Conservation (phyloP, 2,329 filamentous ascomycete species). For the Grosmannia clavigera region DNA sequence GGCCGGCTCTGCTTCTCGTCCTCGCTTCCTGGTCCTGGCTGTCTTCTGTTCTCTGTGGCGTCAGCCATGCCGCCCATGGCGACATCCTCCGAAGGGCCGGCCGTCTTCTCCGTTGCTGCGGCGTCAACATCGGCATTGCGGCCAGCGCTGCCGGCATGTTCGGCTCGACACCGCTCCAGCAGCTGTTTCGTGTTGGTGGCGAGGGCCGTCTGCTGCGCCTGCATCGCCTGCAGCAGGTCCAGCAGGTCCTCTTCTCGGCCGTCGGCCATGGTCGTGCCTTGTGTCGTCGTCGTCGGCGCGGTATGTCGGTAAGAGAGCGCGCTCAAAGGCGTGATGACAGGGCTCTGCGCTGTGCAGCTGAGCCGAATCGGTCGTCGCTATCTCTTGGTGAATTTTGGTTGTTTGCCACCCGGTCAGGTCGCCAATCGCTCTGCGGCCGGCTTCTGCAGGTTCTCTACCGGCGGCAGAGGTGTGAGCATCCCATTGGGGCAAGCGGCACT, state of each 20-base stretch:
- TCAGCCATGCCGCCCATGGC: neutral
- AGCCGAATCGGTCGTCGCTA: neutral
- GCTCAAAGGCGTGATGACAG: too few relatives aligned
- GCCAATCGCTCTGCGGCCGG: too few relatives aligned
- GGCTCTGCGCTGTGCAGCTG: too few relatives aligned
- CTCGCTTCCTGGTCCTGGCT: too few relatives aligned
- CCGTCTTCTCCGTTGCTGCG: neutral
- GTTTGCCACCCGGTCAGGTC: too few relatives aligned
- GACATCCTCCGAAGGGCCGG: neutral
- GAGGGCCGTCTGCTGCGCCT: conserved; percentile 7
- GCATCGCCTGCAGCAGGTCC: conserved; percentile 5
- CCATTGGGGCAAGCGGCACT: too few relatives aligned
- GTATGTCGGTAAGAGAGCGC: too few relatives aligned
- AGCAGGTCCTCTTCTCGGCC: conserved; percentile 5
- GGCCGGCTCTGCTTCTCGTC: too few relatives aligned
- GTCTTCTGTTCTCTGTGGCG: neutral
- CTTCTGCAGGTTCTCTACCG: too few relatives aligned
- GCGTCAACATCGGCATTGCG: conserved; percentile 8
- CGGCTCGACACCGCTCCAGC: conserved; percentile 1
- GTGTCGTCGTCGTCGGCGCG: neutral
- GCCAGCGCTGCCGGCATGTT: neutral
- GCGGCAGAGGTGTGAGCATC: too few relatives aligned
- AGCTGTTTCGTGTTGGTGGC: neutral
- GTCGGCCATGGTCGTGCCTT: neutral
- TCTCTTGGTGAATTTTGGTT: too few relatives aligned